Evolutionary conservation across 768 basidiomycete genomes (phyloP), one percentile per base, ranked within the genome.

Genomic region (Boletus sp.): DNA sequence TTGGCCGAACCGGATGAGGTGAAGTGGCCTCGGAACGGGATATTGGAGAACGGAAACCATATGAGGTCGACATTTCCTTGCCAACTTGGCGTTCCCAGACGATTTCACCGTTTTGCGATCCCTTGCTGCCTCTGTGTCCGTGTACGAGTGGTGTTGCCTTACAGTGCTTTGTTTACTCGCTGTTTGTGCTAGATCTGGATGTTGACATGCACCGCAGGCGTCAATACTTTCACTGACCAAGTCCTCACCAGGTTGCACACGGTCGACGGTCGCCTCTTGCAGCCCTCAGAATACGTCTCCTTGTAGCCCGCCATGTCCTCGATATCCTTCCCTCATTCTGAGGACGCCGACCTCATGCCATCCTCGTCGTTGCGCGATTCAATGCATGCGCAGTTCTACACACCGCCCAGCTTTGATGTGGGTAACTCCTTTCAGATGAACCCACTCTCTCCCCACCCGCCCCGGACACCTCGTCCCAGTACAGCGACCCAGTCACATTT

Each of bases 401-500:
- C 61, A 28, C 75, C 84, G 9, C 73, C 85, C 11, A 70, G 77
- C 30, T 90, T 85, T 63, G 87, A 89, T 61, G 69, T 78, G 55
- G 77, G 72, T 50, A 78, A 77, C 18, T 81, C 86, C 33, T 91
- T 92, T 64, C 88, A 89, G 60, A 89, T 92, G 82, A 92, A 92
- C 66, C 90, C 90, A 9, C 81, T 86, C 50, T 89, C 89, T 14
- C 77, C 82, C 5, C 90, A 90, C 67, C 90, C 90, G 2, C 90
- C 90, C 18, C 81, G 90, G 29, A 89, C 89, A 41, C 89, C 89
- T 3, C 80, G 84, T 59, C 54, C 63, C 12, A 71, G 71, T n/a
- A 66, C 66, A 7, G 40, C 48, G 20, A 15, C 60, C 17, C 65
- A 67, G 48, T 54, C 69, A 30, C 70, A 71, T 42, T 72, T 66